A percentile compares a stretch with the other conserved stretches of the same genome.
Conservation (phyloP, 2,329 filamentous ascomycete genomes). For the Tricladium varicosporioides region DNA sequence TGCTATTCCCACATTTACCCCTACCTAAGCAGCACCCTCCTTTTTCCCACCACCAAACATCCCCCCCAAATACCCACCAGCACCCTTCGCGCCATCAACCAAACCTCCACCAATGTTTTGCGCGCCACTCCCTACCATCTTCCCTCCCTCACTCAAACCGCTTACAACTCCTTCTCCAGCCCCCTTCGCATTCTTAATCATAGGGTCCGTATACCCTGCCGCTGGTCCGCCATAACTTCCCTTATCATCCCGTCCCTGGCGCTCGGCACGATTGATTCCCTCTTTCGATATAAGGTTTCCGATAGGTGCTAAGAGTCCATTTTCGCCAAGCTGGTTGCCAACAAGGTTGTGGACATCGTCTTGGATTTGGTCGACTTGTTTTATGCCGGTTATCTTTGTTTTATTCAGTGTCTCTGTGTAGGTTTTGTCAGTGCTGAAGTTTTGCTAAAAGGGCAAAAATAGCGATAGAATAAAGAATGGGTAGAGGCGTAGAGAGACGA, state of each 20-base stretch:
- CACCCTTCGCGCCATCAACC: neutral
- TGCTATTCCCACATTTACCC: no score
- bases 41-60: no score
- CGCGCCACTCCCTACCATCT: neutral
- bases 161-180: slow-evolving; percentile 13
- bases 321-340: slow-evolving; percentile 63
- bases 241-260: slow-evolving; percentile 60
- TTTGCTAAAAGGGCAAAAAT: neutral
- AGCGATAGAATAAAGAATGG: slow-evolving; percentile 12
- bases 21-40: no score
- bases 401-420: slow-evolving; percentile 61
- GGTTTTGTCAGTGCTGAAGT: slow-evolving; percentile 3
- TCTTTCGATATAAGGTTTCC: slow-evolving; percentile 63
- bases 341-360: slow-evolving; percentile 64
- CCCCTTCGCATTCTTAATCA: slow-evolving; percentile 5
- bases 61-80: no score
- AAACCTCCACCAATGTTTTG: slow-evolving; percentile 14
- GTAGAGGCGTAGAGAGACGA: no score
- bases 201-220: slow-evolving; percentile 5
- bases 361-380: slow-evolving; percentile 67
- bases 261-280: slow-evolving; percentile 63
- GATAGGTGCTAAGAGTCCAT: slow-evolving; percentile 62
- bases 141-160: neutral
- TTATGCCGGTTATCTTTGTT: slow-evolving; percentile 66
- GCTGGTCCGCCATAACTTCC: slow-evolving; percentile 36